Conservation (phyloP, 2,329 filamentous ascomycete genomes). For the Aspergillus sp. region DNA sequence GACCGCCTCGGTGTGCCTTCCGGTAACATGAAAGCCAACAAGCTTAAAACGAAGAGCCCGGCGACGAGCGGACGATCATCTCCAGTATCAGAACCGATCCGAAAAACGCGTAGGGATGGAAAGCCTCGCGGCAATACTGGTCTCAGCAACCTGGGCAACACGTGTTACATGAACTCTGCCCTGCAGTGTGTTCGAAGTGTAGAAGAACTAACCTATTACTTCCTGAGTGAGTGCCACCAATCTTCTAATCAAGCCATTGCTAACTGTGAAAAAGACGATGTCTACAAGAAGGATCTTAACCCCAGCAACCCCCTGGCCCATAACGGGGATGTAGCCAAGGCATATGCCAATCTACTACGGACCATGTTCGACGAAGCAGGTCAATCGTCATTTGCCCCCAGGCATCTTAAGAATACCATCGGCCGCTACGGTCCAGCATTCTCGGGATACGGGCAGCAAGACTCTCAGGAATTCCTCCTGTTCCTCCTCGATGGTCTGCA, state of each 20-base stretch:
- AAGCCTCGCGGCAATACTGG: slow-evolving; percentile 76
- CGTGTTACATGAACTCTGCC: slow-evolving; percentile 98
- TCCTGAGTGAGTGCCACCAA: slow-evolving; percentile 54
- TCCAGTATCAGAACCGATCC: slow-evolving; percentile 67
- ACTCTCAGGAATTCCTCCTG: slow-evolving; percentile 94
- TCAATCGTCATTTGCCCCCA: slow-evolving; percentile 70
- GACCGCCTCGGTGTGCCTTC: slow-evolving; percentile 53
- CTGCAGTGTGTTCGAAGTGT: slow-evolving; percentile 92
- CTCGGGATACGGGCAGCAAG: slow-evolving; percentile 92
- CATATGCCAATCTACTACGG: slow-evolving; percentile 73
- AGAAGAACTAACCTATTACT: slow-evolving; percentile 90
- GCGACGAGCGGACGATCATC: slow-evolving; percentile 64
- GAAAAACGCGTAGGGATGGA: slow-evolving; percentile 67
- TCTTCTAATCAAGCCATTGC: slow-evolving; percentile 2
- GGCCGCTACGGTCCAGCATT: slow-evolving; percentile 81
- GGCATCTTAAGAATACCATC: slow-evolving; percentile 78
- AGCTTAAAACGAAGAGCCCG: slow-evolving; percentile 40
- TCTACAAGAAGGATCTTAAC: slow-evolving; percentile 80
- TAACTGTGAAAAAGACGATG: slow-evolving; percentile 47
- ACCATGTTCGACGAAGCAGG: slow-evolving; percentile 73
- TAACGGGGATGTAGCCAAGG: slow-evolving; percentile 79
- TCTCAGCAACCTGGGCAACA: slow-evolving; percentile 88
- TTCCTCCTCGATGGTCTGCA: slow-evolving; percentile 93
- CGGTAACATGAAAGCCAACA: slow-evolving; percentile 34
- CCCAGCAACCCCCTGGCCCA: slow-evolving; percentile 80